phyloP scores from a whole-genome alignment of 148 eudicot species.

The Chenopodium suecicum region DNA sequence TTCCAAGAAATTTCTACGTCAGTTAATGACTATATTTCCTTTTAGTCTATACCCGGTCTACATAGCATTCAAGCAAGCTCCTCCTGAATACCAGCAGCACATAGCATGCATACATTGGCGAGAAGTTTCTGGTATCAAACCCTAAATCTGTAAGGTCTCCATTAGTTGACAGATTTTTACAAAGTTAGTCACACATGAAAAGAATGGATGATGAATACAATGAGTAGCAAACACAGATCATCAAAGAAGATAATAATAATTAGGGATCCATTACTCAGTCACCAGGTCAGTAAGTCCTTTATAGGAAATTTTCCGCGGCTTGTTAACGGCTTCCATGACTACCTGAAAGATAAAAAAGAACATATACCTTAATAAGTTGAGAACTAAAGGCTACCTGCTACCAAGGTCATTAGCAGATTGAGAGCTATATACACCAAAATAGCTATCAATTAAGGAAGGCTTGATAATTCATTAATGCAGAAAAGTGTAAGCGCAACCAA shows the following conservation, averaged over 20 bases:
- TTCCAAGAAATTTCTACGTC: background rate
- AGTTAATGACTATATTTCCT: background rate
- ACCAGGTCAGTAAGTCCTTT: conserved; percentile 96
- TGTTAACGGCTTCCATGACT: conserved; percentile 96
- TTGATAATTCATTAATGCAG: background rate
- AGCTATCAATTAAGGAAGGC: no score
- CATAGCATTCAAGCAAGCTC: background rate
- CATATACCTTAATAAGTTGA: background rate
- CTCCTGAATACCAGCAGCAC: no score
- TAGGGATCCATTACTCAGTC: conserved; percentile 67
- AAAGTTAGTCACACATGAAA: background rate
- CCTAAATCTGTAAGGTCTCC: background rate
- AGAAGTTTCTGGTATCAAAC: background rate
- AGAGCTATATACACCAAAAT: background rate
- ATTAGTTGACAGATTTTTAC: background rate
- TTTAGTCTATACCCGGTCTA: background rate
- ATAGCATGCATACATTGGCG: no score
- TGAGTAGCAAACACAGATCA: conserved; percentile 8
- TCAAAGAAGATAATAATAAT: conserved; percentile 11
- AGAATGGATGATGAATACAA: background rate
- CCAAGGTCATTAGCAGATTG: conserved; percentile 10
- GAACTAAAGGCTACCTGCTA: background rate
- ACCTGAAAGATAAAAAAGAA: conserved; percentile 49
- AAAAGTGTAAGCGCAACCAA: background rate
- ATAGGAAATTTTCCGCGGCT: conserved; percentile 80